Evolutionary conservation across 2,329 filamentous ascomycete genomes (phyloP).

Genomic region (Neospermospora avenae): DNA sequence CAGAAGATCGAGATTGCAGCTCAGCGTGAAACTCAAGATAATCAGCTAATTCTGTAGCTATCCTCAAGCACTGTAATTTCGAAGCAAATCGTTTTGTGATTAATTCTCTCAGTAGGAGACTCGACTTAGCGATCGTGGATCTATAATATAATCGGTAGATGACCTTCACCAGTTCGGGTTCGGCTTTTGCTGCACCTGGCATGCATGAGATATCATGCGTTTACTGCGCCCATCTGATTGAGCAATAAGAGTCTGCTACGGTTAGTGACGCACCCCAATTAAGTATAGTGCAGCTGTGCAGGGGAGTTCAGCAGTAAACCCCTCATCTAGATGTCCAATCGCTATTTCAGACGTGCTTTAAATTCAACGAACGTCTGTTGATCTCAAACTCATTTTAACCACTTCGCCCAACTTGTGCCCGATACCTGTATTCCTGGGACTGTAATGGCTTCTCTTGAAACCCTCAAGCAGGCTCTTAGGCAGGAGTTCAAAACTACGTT

Average conservation of each 20-base stretch:
- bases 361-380: constrained; percentile 7
- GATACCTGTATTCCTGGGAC: constrained; percentile 9
- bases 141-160: not conserved
- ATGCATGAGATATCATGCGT: not conserved
- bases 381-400: constrained; percentile 7
- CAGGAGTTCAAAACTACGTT: constrained; percentile 10
- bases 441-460: constrained; percentile 21
- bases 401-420: constrained; percentile 9
- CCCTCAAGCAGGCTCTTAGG: constrained; percentile 21
- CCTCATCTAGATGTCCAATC: constrained; percentile 6
- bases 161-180: not conserved
- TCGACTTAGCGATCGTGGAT: not conserved
- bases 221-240: not conserved
- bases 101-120: not conserved
- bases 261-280: not conserved
- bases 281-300: not conserved
- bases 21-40: not conserved
- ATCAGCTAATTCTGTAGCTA: not conserved
- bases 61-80: not conserved
- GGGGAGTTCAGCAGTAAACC: constrained; percentile 1
- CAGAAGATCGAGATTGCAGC: not conserved
- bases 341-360: constrained; percentile 4
- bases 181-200: not conserved
- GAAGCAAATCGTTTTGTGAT: not conserved
- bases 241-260: not conserved